Evolutionary conservation across 1,284 basidiomycete genomes (phyloP), one percentile per base, ranked within the genome.

Genomic region (Microbotryomycetes sp.): DNA sequence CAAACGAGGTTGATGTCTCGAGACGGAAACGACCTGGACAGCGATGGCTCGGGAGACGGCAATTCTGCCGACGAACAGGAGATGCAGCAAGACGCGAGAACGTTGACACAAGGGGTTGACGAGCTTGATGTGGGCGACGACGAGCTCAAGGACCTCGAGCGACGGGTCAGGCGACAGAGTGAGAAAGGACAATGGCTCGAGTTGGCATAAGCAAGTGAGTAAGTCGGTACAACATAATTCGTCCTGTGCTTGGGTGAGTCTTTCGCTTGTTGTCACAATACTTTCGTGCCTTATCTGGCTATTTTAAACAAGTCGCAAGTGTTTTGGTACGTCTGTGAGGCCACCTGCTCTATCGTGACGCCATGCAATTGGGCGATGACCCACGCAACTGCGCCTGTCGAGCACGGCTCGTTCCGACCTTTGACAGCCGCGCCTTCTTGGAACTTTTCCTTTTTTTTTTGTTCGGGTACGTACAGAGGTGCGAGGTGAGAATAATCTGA

Each of bases 371-470:
- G 75, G 54, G 86, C 81, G 9, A 91, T 78, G 3, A 90, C 83
- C 81, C 86, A 89, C 9, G 88, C 90, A 15, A 93, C 83, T 15
- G 81, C 81, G 3, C 85, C 87, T 45, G 89, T 82, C 3, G 84
- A 79, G 21, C 78, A 81, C 1, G 91, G 89, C 72, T 93, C 91
- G 71, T 89, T 90, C 21, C 91, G 78, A 0, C 88, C 87, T 74
- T 93, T 92, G 51, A 91, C 85, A 1, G 84, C 79, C 67, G 81
- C 80, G 1, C 84, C 85, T 11, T 73, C 70, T 4, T 79, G 78
- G 72, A 85, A 88, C 5, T 82, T 81, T 67, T 92, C 88, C 11
- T 86, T 82, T 70, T 86, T 86, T 46, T 80, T 79, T 13, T 80
- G 73, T 26, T 78, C 67, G 3, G 85, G 82, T 67, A 83, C 79